Evolutionary conservation across 768 basidiomycete species (phyloP), one percentile per base, ranked within the genome.

Genomic region (Kwoniella bestiolae): DNA sequence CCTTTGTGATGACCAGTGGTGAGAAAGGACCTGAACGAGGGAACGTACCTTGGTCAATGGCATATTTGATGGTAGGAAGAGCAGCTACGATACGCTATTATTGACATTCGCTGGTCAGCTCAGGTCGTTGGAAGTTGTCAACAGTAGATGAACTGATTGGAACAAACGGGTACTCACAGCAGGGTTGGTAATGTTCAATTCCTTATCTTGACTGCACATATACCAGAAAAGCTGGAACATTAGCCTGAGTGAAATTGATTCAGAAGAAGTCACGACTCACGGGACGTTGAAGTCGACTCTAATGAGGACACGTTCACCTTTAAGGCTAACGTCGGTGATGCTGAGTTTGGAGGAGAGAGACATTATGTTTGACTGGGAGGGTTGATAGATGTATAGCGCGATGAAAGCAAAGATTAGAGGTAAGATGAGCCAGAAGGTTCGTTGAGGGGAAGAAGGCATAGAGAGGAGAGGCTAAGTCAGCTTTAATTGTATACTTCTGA

Each of bases 311-410:
- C 82, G 68, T 68, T 80, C 80, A 76, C 84, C 89, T 71, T 87
- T 87, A 85, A 97, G 88, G 73, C 89, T 86, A 79, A 95, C 84
- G 83, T 98, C 95, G 67, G 88, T 90, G 83, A 98, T 91, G 67
- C 91, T 86, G 72, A 98, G 87, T 82, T 97, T 98, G 84, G 89
- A 93, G 26, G 94, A 89, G 81, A 98, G 90, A 64, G 94, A 96
- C 94, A 97, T 89, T 73, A 78, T 86, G 31, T 23, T 57, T 52
- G 26, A n/a, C 32, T 46, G 52, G 2, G n/a, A 34, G 14, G 18
- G 23, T 28, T 51, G 47, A 35, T 49, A 35, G 31, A 44, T 29
- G 52, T 66, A 66, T 25, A 51, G 0, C 31, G 55, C 63, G 49
- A 50, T 9, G 23, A 63, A 31, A n/a, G 56, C 57, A 41, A 68